Evolutionary conservation across 2,329 filamentous ascomycete genomes (phyloP), one percentile per base, ranked within the genome.

Genomic region (Claviceps pazoutovae): DNA sequence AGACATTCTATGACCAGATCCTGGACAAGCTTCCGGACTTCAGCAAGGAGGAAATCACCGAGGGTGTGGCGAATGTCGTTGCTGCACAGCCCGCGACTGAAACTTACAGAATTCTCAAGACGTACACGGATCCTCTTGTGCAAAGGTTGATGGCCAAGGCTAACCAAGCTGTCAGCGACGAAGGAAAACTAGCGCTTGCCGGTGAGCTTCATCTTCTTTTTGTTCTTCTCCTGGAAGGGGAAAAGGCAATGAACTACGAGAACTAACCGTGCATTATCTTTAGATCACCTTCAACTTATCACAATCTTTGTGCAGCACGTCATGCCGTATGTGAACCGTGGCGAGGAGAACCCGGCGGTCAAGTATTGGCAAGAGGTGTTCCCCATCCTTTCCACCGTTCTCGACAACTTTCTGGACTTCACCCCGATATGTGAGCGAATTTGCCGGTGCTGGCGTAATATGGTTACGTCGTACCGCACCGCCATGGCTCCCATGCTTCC

Each of bases 311-410:
- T 94, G 45, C 85, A 95, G 65, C 72, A 74, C 50, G 80, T 84
- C 11, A 82, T 84, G 51, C 93, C 93, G 0, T 84, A 86, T 51
- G 78, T 91, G 43, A 78, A 80, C 23, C 78, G 78, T 8, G 78
- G 77, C 49, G 75, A 88, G 57, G 83, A 88, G 54, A 90, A 97
- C 63, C 91, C 91, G 5, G 89, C 88, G 1, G 90, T 98, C 53
- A 90, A 89, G 67, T 98, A 98, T 71, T 97, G 93, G 77, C 81
- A 91, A 60, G 90, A 97, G 64, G 85, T 96, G 19, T 88, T 97
- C 66, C 87, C 88, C 0, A 82, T 96, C 41, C 75, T 97, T 54
- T 82, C 87, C 8, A 88, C 86, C 7, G 86, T 98, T 54, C 77
- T 94, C 51, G 86, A 94, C 61, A 91, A 84, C 63, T 98, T 97